Evolutionary conservation across 495 filamentous ascomycete genomes (phyloP).

Genomic region (Daldinia loculata): DNA sequence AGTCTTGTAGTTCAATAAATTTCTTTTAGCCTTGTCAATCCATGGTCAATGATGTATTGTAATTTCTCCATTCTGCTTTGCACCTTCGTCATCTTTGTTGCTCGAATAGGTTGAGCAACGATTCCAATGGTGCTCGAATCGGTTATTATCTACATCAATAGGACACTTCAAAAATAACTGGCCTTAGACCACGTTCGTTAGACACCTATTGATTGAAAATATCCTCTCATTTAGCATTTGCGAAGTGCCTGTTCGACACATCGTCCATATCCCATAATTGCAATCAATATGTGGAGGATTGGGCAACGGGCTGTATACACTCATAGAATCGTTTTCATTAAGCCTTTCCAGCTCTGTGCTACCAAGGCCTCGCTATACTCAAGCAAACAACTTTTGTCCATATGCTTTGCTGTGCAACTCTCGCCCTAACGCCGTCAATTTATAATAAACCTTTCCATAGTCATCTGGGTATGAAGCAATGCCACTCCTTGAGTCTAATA

Average conservation of each 20-base stretch:
- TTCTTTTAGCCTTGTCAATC: background rate
- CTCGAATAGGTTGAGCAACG: too few relatives aligned
- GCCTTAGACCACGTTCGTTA: too few relatives aligned
- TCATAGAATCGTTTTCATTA: slow-evolving; percentile 33
- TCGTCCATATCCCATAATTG: background rate
- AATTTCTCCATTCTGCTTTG: too few relatives aligned
- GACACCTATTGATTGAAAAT: background rate
- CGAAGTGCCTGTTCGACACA: background rate
- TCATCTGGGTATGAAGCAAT: slow-evolving; percentile 5
- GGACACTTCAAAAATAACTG: too few relatives aligned
- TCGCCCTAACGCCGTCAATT: slow-evolving; percentile 19
- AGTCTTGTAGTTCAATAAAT: background rate
- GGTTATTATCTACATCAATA: too few relatives aligned
- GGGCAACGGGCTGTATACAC: background rate
- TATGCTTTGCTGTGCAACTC: slow-evolving; percentile 2
- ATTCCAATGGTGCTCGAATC: too few relatives aligned
- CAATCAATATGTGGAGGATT: background rate
- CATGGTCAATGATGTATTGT: too few relatives aligned
- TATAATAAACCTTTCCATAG: slow-evolving; percentile 4
- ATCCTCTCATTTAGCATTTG: background rate
- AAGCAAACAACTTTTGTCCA: slow-evolving; percentile 9
- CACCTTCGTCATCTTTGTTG: too few relatives aligned
- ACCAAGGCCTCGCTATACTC: slow-evolving; percentile 16
- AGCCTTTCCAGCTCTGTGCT: slow-evolving; percentile 13
- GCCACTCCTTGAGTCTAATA: slow-evolving; percentile 11